Evolutionary conservation across 495 filamentous ascomycete species (phyloP).

Genomic region (Aspergillus sparsus): DNA sequence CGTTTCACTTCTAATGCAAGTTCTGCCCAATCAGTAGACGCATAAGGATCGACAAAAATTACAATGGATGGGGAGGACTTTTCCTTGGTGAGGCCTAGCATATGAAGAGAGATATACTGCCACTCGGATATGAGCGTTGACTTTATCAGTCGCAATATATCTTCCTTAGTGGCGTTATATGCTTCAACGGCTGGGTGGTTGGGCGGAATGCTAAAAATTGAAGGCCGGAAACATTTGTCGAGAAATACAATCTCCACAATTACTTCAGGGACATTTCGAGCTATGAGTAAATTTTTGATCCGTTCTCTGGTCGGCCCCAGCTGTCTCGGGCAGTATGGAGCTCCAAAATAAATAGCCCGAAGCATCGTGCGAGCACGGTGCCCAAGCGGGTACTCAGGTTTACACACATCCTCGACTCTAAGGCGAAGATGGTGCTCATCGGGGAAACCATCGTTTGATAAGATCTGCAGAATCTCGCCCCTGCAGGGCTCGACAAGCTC

Average conservation of each 20-base stretch:
- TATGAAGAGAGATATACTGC: neutral
- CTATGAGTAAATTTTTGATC: neutral
- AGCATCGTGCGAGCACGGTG: neutral
- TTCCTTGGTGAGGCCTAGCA: neutral
- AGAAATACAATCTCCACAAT: constrained; percentile 2
- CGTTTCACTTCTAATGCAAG: neutral
- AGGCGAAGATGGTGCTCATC: neutral
- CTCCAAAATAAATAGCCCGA: neutral
- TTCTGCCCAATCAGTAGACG: neutral
- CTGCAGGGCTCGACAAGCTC: neutral
- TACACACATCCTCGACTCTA: neutral
- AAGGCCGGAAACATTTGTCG: constrained; percentile 7
- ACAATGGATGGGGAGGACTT: constrained; percentile 8
- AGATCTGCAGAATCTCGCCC: neutral
- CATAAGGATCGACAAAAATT: constrained; percentile 5
- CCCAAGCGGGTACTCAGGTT: constrained; percentile 9
- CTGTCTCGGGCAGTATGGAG: neutral
- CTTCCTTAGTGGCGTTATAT: neutral
- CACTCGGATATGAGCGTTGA: neutral
- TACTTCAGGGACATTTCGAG: neutral
- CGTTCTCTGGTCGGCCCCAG: constrained; percentile 1
- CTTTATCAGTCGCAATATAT: neutral
- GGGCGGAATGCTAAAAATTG: neutral
- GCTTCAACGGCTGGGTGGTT: neutral
- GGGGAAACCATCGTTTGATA: neutral